A percentile compares a stretch with the other conserved stretches of the same genome.
Conservation (phyloP, 352 stramenopile species). For the Phytopythium litorale region DNA sequence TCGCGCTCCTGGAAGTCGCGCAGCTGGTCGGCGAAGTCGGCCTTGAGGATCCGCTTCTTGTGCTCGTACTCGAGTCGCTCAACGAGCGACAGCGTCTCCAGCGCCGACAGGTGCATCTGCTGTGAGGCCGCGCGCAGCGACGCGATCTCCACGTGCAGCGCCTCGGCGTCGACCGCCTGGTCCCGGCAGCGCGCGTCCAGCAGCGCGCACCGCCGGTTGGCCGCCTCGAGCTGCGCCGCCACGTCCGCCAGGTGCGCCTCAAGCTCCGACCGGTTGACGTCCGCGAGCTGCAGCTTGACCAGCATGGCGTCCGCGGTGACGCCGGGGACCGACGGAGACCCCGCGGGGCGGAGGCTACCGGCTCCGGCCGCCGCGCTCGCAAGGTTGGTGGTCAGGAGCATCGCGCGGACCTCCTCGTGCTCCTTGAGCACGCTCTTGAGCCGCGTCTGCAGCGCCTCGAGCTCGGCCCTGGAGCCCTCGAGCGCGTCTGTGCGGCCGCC, state of each 20-base stretch:
- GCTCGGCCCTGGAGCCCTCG: conserved; percentile 13
- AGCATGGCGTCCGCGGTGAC: conserved; percentile 37
- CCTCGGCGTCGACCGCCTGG: conserved; percentile 46
- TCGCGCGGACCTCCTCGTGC: conserved; percentile 33
- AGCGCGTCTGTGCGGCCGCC: conserved; percentile 19
- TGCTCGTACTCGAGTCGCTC: conserved; percentile 72
- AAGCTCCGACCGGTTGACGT: conserved; percentile 47
- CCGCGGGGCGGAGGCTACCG: conserved; percentile 1
- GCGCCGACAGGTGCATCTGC: conserved; percentile 45
- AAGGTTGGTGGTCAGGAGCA: conserved; percentile 27
- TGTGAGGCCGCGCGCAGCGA: conserved; percentile 38
- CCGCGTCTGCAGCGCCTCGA: conserved; percentile 24
- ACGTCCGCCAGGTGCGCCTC: conserved; percentile 48
- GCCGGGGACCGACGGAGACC: conserved; percentile 11
- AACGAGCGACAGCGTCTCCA: conserved; percentile 45
- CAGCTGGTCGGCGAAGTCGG: conserved; percentile 60
- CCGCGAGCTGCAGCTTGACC: conserved; percentile 58
- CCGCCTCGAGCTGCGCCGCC: conserved; percentile 39
- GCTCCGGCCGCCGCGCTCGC: conserved; percentile 11
- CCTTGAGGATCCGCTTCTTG: conserved; percentile 57
- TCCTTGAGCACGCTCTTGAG: conserved; percentile 31
- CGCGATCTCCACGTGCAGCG: conserved; percentile 47
- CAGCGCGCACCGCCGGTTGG: conserved; percentile 28
- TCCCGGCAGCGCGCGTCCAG: conserved; percentile 49
- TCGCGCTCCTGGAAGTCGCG: conserved; percentile 69